A percentile compares a stretch with the other conserved stretches of the same genome.
These are phyloP conservation scores for Yamadazyma scolyti DNA, from an alignment of 805 yeast genomes.

Conservation along the genomic window DNA sequence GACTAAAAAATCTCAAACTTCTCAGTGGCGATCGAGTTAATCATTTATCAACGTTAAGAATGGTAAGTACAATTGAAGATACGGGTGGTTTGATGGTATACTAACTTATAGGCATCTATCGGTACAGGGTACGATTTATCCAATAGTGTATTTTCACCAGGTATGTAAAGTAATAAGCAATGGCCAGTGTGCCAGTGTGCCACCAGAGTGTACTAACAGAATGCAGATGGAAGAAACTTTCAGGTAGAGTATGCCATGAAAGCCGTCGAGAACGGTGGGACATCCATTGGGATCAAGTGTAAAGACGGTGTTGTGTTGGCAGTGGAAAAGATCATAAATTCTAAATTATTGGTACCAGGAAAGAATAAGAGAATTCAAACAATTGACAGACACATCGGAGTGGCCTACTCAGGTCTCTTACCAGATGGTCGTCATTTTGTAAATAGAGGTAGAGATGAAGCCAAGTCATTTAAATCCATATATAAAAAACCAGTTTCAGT, in stretches of 20 bases:
- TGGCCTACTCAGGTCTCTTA: constrained; percentile 88
- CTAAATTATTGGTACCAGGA: constrained; percentile 85
- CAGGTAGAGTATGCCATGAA: constrained; percentile 97
- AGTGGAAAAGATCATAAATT: constrained; percentile 85
- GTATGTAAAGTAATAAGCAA: constrained; percentile 17
- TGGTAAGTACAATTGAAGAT: background rate
- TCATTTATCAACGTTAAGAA: background rate
- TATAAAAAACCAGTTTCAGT: constrained; percentile 77
- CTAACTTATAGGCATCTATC: constrained; percentile 64
- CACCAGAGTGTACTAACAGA: constrained; percentile 31
- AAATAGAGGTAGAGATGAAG: constrained; percentile 88
- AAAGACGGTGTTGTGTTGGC: constrained; percentile 96
- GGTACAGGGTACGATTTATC: constrained; percentile 99
- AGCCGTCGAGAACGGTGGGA: constrained; percentile 97
- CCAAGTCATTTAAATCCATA: constrained; percentile 67
- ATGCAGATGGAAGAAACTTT: constrained; percentile 81
- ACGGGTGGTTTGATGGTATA: background rate
- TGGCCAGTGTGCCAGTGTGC: background rate
- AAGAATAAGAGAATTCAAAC: constrained; percentile 90
- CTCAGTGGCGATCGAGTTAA: background rate
- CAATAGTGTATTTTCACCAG: constrained; percentile 87
- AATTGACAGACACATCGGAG: constrained; percentile 90
- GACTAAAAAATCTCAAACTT: background rate
- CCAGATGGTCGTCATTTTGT: constrained; percentile 98
- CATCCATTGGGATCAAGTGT: constrained; percentile 89